Conservation (phyloP, 768 basidiomycete genomes). For the Cyclocybe aegerita region DNA sequence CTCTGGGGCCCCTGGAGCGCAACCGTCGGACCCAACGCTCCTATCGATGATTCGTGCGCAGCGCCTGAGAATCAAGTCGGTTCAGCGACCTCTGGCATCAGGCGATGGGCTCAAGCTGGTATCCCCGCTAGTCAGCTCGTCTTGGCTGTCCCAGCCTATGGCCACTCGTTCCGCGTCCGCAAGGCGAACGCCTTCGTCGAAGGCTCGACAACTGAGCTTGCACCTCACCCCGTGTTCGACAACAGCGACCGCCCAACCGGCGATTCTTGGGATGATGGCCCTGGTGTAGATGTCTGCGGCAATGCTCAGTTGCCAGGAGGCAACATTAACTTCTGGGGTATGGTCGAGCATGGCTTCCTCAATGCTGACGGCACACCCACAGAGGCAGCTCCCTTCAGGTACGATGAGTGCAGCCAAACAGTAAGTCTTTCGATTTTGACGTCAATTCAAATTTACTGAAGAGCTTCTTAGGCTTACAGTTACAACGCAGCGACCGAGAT, state of each 20-base stretch:
- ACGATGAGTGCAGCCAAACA: conserved; percentile 71
- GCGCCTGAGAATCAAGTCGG: conserved; percentile 57
- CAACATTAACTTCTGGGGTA: conserved; percentile 61
- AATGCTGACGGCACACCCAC: conserved; percentile 46
- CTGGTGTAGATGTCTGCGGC: conserved; percentile 59
- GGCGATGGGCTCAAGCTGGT: conserved; percentile 72
- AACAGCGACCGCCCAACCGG: conserved; percentile 48
- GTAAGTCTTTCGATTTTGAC: conserved; percentile 36
- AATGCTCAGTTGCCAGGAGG: conserved; percentile 49
- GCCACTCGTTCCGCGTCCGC: conserved; percentile 70
- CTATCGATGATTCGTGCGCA: conserved; percentile 80
- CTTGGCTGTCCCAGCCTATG: conserved; percentile 82
- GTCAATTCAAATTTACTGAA: background rate
- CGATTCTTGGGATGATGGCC: conserved; percentile 61
- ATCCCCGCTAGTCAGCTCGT: conserved; percentile 69
- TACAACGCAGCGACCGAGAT: conserved; percentile 40
- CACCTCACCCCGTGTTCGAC: conserved; percentile 56
- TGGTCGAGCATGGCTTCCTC: conserved; percentile 58
- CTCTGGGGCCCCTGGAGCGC: conserved; percentile 63
- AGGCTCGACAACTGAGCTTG: conserved; percentile 36
- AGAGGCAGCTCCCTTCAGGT: conserved; percentile 48
- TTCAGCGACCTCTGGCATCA: conserved; percentile 73
- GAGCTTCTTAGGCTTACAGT: conserved; percentile 37
- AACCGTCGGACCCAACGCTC: conserved; percentile 82
- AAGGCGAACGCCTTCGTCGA: conserved; percentile 41